These are phyloP conservation scores for Paraleonurus japonicus DNA, from an alignment of 257 asterid species.

Conservation along the genomic window DNA sequence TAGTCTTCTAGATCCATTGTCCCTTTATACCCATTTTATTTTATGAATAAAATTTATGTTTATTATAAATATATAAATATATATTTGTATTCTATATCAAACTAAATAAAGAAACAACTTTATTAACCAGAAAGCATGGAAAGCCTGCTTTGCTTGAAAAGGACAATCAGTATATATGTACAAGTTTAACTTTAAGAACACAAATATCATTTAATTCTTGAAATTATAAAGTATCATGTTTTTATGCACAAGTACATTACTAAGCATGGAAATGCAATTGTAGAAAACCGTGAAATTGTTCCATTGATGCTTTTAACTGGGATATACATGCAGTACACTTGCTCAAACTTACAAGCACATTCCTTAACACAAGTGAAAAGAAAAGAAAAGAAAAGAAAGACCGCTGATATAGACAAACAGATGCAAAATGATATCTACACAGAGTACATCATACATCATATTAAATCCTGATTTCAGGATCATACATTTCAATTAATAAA, in stretches of 20 bases:
- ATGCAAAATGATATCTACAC: not conserved
- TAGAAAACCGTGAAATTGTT: conserved; percentile 8
- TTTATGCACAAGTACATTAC: conserved; percentile 1
- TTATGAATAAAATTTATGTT: not conserved
- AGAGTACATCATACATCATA: not conserved
- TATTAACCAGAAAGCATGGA: not conserved
- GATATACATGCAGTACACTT: not conserved
- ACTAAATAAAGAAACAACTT: conserved; percentile 1
- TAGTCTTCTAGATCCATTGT: not conserved
- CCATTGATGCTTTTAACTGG: not conserved
- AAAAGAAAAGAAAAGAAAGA: not conserved
- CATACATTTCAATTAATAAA: not conserved
- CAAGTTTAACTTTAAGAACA: conserved; percentile 1
- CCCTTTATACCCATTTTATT: not conserved
- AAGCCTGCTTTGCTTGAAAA: conserved; percentile 1
- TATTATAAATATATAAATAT: not conserved
- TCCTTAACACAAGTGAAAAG: not conserved
- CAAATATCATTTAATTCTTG: not conserved
- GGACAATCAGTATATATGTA: not conserved
- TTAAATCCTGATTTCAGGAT: not conserved
- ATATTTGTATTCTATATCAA: not conserved
- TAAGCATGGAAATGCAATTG: not conserved
- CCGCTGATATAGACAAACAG: not conserved
- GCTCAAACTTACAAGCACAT: not conserved
- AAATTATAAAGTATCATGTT: not conserved